Base-by-base conservation (phyloP, 805 yeast species). In the Candida maltosa region DNA sequence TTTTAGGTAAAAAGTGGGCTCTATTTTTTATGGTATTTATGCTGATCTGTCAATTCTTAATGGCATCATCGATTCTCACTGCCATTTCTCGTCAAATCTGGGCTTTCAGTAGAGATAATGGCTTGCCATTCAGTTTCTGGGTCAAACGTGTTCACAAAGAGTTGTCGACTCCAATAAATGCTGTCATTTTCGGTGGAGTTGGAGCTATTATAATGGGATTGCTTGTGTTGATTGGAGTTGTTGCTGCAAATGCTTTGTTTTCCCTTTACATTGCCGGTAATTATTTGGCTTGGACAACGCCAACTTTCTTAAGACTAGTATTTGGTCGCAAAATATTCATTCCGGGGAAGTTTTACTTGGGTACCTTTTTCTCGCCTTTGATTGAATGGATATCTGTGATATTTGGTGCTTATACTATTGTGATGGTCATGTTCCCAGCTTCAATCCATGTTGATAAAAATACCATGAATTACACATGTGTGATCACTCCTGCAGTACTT, bases 311-410 rank as follows among this genome's bases (percentile, higher is more conserved):
- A 12, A 64, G 74, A 37, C 56, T 74, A 33, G 65, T 77, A 1
- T 60, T 60, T 21, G 77, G 76, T 26, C 61, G 59, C 35, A 57
- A 60, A n/a, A 57, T 69, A 26, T 77, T 78, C 45, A 61, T 48
- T 6, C 86, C 86, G 1, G 88, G 87, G 6, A 75, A 75, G 4
- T 82, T 80, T 51, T 73, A 74, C 49, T 46, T 79, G 26, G 88
- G 88, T 19, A 57, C 61, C 14, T 37, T 58, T 20, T 51, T 62
- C 54, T 69, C 78, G 9, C 68, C 69, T 22, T 50, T 56, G 10
- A 49, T 75, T 24, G 71, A 73, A 23, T 58, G 70, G 59, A 50
- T 70, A 16, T 66, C 83, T 0, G 44, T 53, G 12, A 20, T 40
- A 6, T 61, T 56, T 46, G 51, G 55, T 25, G 42, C 39, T 6